phyloP scores from a whole-genome alignment of 805 yeast species.

The Yamadazyma kitorensis region DNA sequence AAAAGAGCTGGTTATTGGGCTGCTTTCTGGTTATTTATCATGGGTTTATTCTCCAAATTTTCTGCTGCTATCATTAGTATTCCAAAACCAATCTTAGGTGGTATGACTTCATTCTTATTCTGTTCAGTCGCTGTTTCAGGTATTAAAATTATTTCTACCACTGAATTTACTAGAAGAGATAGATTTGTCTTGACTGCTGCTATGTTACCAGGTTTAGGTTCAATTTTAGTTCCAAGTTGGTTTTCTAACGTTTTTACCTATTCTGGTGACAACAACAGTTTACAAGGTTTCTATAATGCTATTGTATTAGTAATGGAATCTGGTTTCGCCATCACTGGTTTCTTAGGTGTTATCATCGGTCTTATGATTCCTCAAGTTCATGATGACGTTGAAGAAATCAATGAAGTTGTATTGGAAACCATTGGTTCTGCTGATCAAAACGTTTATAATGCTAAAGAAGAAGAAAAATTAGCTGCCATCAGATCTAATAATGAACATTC shows the following conservation, averaged over 20 bases:
- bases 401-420: conserved; percentile 43
- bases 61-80: conserved; percentile 77
- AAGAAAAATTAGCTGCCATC: conserved; percentile 24
- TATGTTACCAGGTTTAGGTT: conserved; percentile 61
- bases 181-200: conserved; percentile 68
- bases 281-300: conserved; percentile 63
- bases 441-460: conserved; percentile 30
- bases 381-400: conserved; percentile 47
- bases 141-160: conserved; percentile 55
- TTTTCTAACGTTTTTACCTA: conserved; percentile 62
- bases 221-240: conserved; percentile 63
- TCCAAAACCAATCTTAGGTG: conserved; percentile 58
- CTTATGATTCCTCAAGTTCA: conserved; percentile 57
- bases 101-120: conserved; percentile 77
- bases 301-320: conserved; percentile 66
- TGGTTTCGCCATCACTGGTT: conserved; percentile 67
- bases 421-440: conserved; percentile 42
- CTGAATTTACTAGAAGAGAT: conserved; percentile 66
- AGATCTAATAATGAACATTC: conserved; percentile 12
- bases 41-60: conserved; percentile 85
- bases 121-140: conserved; percentile 75
- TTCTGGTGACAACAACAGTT: conserved; percentile 52
- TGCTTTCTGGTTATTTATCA: conserved; percentile 70
- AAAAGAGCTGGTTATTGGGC: conserved; percentile 75
- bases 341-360: conserved; percentile 58